Evolutionary conservation across 176 grass and related monocot genomes (phyloP).

Genomic region (Eleusine indica): DNA sequence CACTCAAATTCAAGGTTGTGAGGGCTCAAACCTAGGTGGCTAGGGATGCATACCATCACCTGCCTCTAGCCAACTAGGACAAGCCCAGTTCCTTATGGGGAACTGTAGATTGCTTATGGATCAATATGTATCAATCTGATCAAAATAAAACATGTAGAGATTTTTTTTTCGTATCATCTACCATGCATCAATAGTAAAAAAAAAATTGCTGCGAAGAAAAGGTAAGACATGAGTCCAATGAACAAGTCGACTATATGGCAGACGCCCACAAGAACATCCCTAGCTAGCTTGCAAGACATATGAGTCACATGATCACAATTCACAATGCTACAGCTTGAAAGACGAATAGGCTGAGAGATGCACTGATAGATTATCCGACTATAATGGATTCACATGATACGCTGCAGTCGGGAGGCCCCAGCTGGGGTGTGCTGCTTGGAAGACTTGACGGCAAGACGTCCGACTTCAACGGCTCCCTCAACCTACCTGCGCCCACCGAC

Average conservation of each 20-base stretch:
- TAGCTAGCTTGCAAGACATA: not conserved
- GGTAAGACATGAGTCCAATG: not conserved
- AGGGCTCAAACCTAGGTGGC: too few relatives aligned
- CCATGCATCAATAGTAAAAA: too few relatives aligned
- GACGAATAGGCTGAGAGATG: too few relatives aligned
- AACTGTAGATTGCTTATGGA: not conserved
- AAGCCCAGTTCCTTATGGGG: too few relatives aligned
- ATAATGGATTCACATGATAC: not conserved
- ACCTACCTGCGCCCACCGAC: constrained; percentile 49
- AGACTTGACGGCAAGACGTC: constrained; percentile 57
- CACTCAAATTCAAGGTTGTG: too few relatives aligned
- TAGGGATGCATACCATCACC: too few relatives aligned
- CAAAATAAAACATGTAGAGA: not conserved
- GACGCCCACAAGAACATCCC: not conserved
- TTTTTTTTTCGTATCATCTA: not conserved
- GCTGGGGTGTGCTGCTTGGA: constrained; percentile 56
- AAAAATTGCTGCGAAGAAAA: too few relatives aligned
- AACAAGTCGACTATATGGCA: not conserved
- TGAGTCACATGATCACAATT: not conserved
- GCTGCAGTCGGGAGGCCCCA: constrained; percentile 64
- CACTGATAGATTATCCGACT: not conserved
- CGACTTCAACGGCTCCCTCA: not conserved
- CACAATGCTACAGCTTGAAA: not conserved
- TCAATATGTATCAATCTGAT: not conserved
- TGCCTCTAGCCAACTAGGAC: too few relatives aligned